Conservation (phyloP, 2,329 filamentous ascomycete species). For the Metarhizium robertsii region DNA sequence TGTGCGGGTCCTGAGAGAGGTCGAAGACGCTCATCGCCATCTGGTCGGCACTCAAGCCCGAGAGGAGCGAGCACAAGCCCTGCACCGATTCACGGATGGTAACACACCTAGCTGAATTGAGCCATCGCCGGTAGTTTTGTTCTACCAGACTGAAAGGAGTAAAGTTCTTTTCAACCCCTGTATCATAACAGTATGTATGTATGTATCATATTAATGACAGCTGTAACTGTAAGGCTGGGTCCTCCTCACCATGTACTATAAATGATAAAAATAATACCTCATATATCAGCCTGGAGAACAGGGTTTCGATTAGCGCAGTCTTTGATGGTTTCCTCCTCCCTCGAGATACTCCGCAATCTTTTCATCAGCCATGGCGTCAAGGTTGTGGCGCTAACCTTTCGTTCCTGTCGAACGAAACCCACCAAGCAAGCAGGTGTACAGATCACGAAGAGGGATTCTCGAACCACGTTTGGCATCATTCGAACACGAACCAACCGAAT, state of each 20-base stretch:
- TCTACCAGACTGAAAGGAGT: background rate
- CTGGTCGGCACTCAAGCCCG: slow-evolving; percentile 6
- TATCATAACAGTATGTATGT: background rate
- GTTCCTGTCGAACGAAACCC: background rate
- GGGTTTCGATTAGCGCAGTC: no score
- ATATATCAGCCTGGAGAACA: background rate
- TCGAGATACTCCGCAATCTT: background rate
- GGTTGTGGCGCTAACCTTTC: background rate
- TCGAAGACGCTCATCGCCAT: slow-evolving; percentile 16
- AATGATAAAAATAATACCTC: background rate
- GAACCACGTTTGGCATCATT: background rate
- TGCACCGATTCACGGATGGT: slow-evolving; percentile 5
- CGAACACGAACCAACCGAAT: background rate
- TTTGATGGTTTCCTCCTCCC: no score
- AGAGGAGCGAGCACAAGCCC: slow-evolving; percentile 8
- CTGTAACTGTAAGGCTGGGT: background rate
- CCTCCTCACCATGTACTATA: background rate
- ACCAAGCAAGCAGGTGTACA: background rate
- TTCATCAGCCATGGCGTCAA: background rate
- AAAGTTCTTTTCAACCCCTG: background rate
- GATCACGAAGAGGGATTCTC: no score
- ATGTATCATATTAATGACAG: background rate
- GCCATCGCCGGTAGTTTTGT: background rate
- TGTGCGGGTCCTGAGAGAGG: slow-evolving; percentile 20
- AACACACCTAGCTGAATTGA: background rate